phyloP scores from a whole-genome alignment of 805 yeast species.

The Yamadazyma laniorum region DNA sequence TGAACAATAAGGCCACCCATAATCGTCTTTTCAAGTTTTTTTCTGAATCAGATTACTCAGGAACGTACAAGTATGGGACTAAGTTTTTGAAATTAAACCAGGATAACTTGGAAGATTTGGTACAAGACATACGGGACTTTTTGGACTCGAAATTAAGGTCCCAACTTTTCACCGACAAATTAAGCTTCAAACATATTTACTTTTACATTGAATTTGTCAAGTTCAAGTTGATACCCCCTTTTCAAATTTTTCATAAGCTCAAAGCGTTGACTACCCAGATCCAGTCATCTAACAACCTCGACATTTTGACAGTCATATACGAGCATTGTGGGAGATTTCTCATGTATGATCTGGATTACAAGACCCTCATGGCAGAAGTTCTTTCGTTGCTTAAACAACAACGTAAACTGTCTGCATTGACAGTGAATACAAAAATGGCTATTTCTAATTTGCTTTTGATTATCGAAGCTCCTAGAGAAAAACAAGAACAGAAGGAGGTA shows the following conservation, averaged over 20 bases:
- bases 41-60: constrained; percentile 45
- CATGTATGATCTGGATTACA: constrained; percentile 54
- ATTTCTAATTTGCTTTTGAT: constrained; percentile 54
- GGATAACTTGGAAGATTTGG: constrained; percentile 47
- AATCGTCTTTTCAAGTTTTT: constrained; percentile 59
- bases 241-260: constrained; percentile 70
- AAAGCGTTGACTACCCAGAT: constrained; percentile 54
- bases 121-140: constrained; percentile 49
- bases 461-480: constrained; percentile 49
- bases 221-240: constrained; percentile 70
- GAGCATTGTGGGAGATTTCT: constrained; percentile 72
- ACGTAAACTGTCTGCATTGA: constrained; percentile 48
- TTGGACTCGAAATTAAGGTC: constrained; percentile 61
- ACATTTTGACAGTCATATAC: constrained; percentile 64
- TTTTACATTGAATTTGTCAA: constrained; percentile 76
- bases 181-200: constrained; percentile 56
- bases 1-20: constrained; percentile 73
- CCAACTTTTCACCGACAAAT: constrained; percentile 48
- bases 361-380: constrained; percentile 61
- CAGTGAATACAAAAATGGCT: constrained; percentile 55
- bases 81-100: constrained; percentile 68
- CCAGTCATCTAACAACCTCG: constrained; percentile 59
- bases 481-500: neutral
- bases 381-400: constrained; percentile 52
- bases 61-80: constrained; percentile 51